A percentile compares a stretch with the other conserved stretches of the same genome.
Conservation (phyloP, 345 rosid species). For the Camelina neglecta region DNA sequence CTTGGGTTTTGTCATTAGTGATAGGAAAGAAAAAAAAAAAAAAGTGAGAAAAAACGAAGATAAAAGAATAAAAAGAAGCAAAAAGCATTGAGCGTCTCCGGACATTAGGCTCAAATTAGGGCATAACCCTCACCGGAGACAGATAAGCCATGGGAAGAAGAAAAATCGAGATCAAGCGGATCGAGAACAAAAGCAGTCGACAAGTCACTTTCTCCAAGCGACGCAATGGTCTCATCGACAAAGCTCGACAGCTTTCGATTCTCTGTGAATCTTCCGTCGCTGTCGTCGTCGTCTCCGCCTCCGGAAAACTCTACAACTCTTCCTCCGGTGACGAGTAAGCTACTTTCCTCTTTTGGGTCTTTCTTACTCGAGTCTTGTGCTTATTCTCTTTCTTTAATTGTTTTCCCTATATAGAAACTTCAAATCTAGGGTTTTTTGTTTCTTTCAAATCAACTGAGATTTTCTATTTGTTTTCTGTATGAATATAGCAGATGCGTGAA, state of each 20-base stretch:
- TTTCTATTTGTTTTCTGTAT: no score
- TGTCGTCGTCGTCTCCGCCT: conserved; percentile 58
- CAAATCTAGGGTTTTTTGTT: no score
- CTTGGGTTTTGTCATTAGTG: background rate
- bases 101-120: conserved; percentile 34
- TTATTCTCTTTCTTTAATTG: background rate
- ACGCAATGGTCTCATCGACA: conserved; percentile 67
- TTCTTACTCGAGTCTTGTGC: conserved; percentile 6
- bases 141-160: conserved; percentile 52
- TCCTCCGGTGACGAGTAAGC: conserved; percentile 52
- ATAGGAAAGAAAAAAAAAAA: background rate
- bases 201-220: conserved; percentile 76
- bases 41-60: background rate
- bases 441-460: no score
- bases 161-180: conserved; percentile 68
- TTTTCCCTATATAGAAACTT: no score
- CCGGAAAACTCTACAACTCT: conserved; percentile 58
- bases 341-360: conserved; percentile 8
- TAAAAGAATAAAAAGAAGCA: conserved; percentile 4
- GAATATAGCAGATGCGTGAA: no score
- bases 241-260: conserved; percentile 68
- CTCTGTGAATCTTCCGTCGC: conserved; percentile 72
- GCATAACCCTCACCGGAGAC: conserved; percentile 6
- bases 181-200: conserved; percentile 66
- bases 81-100: background rate